Conservation (phyloP, 2,329 filamentous ascomycete genomes). For the Ophiostoma tasmaniense region DNA sequence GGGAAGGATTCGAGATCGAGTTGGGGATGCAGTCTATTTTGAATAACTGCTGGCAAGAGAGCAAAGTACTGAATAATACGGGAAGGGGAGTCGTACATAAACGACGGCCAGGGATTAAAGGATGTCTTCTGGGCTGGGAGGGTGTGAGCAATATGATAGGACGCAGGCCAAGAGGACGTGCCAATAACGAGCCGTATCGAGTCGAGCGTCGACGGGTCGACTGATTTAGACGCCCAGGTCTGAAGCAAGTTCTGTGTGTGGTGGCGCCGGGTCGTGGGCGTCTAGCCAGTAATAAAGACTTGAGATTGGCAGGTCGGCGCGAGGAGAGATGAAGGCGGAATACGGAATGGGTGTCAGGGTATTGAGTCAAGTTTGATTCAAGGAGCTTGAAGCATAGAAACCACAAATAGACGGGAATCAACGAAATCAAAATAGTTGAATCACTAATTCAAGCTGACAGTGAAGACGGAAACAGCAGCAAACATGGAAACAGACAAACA, state of each 20-base stretch:
- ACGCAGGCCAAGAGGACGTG: constrained; percentile 20
- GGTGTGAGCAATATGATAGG: constrained; percentile 36
- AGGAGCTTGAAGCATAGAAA: background rate
- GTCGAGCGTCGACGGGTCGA: constrained; percentile 28
- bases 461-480: background rate
- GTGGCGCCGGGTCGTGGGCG: constrained; percentile 27
- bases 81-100: constrained; percentile 28
- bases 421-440: background rate
- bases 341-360: background rate
- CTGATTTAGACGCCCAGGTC: constrained; percentile 39
- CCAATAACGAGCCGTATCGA: constrained; percentile 29
- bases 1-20: constrained; percentile 28
- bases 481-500: background rate
- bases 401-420: background rate
- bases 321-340: constrained; percentile 17
- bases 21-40: constrained; percentile 43
- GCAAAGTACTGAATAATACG: constrained; percentile 4
- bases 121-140: constrained; percentile 14
- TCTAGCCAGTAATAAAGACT: constrained; percentile 4
- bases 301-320: constrained; percentile 12
- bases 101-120: constrained; percentile 30
- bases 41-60: constrained; percentile 35
- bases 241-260: constrained; percentile 23
- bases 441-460: background rate
- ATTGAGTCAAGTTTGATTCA: background rate